Evolutionary conservation across 164 flowering plant genomes (phyloP).

Genomic region (Amborella trichopoda): DNA sequence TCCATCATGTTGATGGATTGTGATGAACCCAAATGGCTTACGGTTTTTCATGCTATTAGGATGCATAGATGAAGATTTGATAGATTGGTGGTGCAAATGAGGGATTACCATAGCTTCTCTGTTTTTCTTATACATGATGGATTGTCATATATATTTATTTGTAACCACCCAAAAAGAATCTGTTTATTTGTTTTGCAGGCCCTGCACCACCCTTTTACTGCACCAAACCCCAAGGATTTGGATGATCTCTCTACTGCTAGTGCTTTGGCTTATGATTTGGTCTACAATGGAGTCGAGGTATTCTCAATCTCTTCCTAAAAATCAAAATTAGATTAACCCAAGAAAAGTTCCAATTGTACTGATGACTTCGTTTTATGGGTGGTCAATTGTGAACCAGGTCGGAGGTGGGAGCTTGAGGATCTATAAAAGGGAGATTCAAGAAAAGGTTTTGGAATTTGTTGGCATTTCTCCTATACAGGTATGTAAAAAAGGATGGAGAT

Average conservation of each 20-base stretch:
- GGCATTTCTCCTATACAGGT: conserved; percentile 82
- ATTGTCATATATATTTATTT: not conserved
- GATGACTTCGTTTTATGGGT: conserved; percentile 1
- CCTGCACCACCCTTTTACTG: conserved; percentile 96
- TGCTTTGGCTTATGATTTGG: conserved; percentile 98
- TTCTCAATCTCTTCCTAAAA: no score
- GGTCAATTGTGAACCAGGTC: conserved; percentile 33
- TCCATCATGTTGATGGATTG: no score
- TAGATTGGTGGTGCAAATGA: no score
- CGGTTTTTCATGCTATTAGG: no score
- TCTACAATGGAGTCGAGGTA: conserved; percentile 98
- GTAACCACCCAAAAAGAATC: not conserved
- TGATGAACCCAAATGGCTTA: no score
- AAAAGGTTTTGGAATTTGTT: conserved; percentile 72
- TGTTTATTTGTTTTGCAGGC: conserved; percentile 31
- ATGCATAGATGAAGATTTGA: no score
- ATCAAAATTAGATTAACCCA: no score
- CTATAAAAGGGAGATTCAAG: conserved; percentile 75
- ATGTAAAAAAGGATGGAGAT: no score
- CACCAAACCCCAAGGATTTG: conserved; percentile 88
- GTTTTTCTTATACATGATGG: not conserved
- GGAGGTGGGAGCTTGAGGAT: conserved; percentile 99
- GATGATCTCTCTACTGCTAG: conserved; percentile 76
- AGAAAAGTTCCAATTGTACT: no score
- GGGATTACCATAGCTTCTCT: no score